Percentiles rank a stretch among this genome's conserved stretches.
Evolutionary conservation across 1,284 basidiomycete species (phyloP).

Genomic region (Apiotrichum mycotoxinovorans): DNA sequence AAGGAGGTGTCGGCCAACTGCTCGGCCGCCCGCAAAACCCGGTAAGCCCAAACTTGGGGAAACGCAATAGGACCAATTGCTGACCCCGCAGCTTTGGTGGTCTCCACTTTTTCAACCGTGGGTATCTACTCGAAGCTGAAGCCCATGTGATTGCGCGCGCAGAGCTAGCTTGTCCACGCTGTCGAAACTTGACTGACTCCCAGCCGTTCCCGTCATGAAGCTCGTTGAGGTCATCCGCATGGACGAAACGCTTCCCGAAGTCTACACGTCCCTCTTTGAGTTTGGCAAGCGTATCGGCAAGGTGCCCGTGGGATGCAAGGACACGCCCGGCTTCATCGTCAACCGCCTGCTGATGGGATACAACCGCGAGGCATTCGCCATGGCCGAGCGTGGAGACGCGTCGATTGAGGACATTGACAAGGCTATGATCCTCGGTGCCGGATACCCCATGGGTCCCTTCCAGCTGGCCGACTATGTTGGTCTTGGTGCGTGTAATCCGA

Average conservation of each 20-base stretch:
- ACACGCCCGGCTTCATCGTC: slow-evolving; percentile 56
- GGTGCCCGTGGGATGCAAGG: slow-evolving; percentile 56
- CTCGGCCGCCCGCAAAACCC: slow-evolving; percentile 40
- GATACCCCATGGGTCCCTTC: slow-evolving; percentile 53
- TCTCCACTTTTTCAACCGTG: slow-evolving; percentile 57
- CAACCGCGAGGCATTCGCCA: slow-evolving; percentile 56
- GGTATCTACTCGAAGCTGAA: slow-evolving; percentile 3
- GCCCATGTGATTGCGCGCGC: too few species aligned
- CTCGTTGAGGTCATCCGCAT: slow-evolving; percentile 58
- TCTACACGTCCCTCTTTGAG: slow-evolving; percentile 52
- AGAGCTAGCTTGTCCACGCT: too few species aligned
- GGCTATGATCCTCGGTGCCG: slow-evolving; percentile 60
- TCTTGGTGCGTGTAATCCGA: slow-evolving; percentile 46
- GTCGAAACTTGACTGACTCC: not conserved
- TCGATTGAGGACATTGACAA: slow-evolving; percentile 57
- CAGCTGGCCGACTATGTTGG: slow-evolving; percentile 58
- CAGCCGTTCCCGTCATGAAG: slow-evolving; percentile 55
- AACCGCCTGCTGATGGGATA: slow-evolving; percentile 56
- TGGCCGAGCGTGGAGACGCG: slow-evolving; percentile 59
- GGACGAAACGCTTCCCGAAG: slow-evolving; percentile 51
- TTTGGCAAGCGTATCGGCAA: slow-evolving; percentile 57
- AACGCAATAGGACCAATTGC: not conserved
- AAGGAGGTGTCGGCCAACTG: slow-evolving; percentile 52
- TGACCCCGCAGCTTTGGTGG: slow-evolving; percentile 50
- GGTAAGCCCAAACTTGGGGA: slow-evolving; percentile 10